Evolutionary conservation across 345 rosid species (phyloP), one percentile per base, ranked within the genome.

Genomic region (Brassica carinata): DNA sequence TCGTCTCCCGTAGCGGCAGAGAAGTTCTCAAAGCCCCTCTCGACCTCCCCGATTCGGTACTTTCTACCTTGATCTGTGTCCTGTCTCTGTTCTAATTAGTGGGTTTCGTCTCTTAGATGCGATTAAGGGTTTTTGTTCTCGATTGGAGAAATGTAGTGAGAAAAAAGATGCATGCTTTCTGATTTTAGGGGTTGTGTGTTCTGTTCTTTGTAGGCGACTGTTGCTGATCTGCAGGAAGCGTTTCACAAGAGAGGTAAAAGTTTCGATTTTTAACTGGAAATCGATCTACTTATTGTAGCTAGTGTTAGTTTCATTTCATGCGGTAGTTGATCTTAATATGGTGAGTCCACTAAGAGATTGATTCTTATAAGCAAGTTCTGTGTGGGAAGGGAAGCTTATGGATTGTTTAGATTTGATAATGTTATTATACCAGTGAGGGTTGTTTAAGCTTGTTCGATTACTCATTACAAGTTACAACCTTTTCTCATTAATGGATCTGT

Each of bases 141-240:
- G 74, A 58, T 43, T 51, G 11, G 58, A 10, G 83, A 64, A 75
- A 55, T 76, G 63, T 58, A 57, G n/a, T 9, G 53, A 45, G 40
- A 30, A 71, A 55, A 27, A 71, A 73, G 67, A 61, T 74, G 30
- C 38, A n/a, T 45, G 15, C 69, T 64, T 78, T 78, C 13, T 36
- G 48, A 57, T 65, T 71, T 64, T 19, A 3, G 5, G 73, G 61
- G 53, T 64, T 62, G 36, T 31, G 8, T 64, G 5, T 68, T 19
- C 83, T 43, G 31, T 69, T 73, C 43, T 74, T 67, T 75, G 77
- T 79, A 96, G 99, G 98, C 97, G 51, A 93, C 92, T 4, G 97
- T 96, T 73, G 89, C 89, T 84, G 97, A 93, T 88, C 88, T 93
- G 86, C 98, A 93, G 85, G 94, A 92, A 76, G 95, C 93, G 66